Base-by-base conservation (phyloP, 352 stramenopile genomes). In the Phytophthora pistaciae region DNA sequence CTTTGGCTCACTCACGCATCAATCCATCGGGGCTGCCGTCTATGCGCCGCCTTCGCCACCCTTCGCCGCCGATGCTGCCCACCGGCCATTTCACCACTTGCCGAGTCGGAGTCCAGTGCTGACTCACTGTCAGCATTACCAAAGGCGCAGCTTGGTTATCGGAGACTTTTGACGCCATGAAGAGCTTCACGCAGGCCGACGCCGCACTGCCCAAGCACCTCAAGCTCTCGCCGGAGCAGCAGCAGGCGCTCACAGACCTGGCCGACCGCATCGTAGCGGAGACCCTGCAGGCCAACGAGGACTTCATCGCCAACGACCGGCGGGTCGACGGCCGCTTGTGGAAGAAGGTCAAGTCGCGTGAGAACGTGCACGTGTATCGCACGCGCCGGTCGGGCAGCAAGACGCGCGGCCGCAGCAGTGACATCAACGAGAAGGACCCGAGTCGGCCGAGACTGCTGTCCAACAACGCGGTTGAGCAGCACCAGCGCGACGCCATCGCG, bases 261-360 rank as follows among this genome's bases (percentile, higher is more conserved):
- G 78, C 82, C 48, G 82, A 90, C 40, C 78, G 73, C 46, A 79
- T 91, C 62, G 76, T 91, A 54, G 79, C 79, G 40, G 84, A 87
- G 66, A 87, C 81, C 21, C 70, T 91, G 56, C 75, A 85, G 13
- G 77, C 70, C 14, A 85, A 87, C 57, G 84, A 87, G 36, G 73
- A 72, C 56, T 90, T 85, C 66, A 77, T 88, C 46, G 68, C 73
- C 38, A 72, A 77, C 61, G 66, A 75, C 23, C 77, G 80, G 6
- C 61, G 65, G 46, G 69, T 91, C 18, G 54, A 79, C 40, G 58
- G 54, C 14, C 57, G 75, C 5, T 66, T 78, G 44, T 91, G 84
- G 84, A 88, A 88, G 66, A 82, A 86, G 40, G 55, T 86, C 44
- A 83, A 83, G 60, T 69, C 73, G 2, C 79, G 81, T n/a, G 84